Evolutionary conservation across 768 basidiomycete genomes (phyloP).

Genomic region (Hydnum rufescens): DNA sequence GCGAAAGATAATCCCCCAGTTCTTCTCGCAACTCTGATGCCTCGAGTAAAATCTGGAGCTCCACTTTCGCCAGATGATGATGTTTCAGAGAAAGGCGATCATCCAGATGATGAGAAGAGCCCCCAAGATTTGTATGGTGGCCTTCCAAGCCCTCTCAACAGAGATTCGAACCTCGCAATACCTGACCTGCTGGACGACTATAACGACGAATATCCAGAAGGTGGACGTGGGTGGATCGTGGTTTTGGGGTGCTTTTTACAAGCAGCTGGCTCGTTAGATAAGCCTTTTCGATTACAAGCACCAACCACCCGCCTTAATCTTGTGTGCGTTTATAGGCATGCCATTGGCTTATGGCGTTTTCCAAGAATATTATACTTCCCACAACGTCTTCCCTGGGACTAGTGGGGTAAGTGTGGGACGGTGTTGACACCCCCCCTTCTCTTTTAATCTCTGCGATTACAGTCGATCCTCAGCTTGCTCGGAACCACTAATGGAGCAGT

Average conservation of each 20-base stretch:
- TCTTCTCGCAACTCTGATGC: not conserved
- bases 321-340: not conserved
- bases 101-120: not conserved
- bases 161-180: not conserved
- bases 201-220: constrained; percentile 9
- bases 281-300: too few species aligned
- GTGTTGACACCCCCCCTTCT: not conserved
- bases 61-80: not conserved
- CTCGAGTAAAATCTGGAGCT: not conserved
- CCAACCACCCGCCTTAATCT: not conserved
- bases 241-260: constrained; percentile 9
- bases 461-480: constrained; percentile 7
- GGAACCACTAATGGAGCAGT: constrained; percentile 7
- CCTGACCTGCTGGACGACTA: not conserved
- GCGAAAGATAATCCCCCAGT: not conserved
- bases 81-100: not conserved
- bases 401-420: not conserved
- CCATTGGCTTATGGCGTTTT: constrained; percentile 10
- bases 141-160: not conserved
- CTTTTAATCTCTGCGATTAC: not conserved
- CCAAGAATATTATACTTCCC: constrained; percentile 7
- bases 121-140: not conserved
- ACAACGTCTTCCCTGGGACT: constrained; percentile 8
- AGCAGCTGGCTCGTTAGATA: too few species aligned
- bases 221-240: constrained; percentile 10